These are phyloP conservation scores for Oropetium thomaeum DNA, from an alignment of 176 grass and related monocot genomes.

Conservation along the genomic window DNA sequence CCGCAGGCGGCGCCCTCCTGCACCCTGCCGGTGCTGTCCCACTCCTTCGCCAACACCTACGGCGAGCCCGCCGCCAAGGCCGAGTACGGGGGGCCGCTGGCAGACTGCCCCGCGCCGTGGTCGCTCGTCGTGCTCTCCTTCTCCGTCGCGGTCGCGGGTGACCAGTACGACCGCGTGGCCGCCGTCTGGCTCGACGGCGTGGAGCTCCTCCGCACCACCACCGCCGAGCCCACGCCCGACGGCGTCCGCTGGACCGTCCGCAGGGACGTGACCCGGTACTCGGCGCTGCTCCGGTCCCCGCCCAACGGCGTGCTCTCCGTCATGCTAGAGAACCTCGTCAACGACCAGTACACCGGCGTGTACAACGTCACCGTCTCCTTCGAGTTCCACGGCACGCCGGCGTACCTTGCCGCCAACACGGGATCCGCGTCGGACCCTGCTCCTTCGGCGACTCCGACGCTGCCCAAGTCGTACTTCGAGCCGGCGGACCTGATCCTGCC, in stretches of 20 bases:
- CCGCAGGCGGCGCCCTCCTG: constrained; percentile 30
- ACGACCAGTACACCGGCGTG: constrained; percentile 66
- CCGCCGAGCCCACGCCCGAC: constrained; percentile 57
- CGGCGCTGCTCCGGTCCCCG: constrained; percentile 52
- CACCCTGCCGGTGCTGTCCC: constrained; percentile 56
- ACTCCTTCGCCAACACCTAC: constrained; percentile 84
- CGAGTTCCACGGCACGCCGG: constrained; percentile 51
- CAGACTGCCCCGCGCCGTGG: constrained; percentile 62
- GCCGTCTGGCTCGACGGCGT: constrained; percentile 79
- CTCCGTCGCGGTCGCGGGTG: constrained; percentile 57
- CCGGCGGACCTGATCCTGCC: constrained; percentile 75
- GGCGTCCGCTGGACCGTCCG: constrained; percentile 76
- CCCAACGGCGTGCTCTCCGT: constrained; percentile 48
- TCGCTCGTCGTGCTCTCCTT: constrained; percentile 65
- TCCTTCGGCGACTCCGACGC: background rate
- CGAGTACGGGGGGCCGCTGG: constrained; percentile 48
- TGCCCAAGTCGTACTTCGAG: constrained; percentile 23
- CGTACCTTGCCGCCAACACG: constrained; percentile 10
- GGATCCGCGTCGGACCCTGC: background rate
- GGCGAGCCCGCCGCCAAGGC: constrained; percentile 47
- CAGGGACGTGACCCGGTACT: constrained; percentile 72
- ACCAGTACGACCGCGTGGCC: constrained; percentile 90
- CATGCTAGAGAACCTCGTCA: constrained; percentile 97
- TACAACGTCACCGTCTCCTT: constrained; percentile 75
- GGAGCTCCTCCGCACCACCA: constrained; percentile 92